These are phyloP conservation scores for Aspergillus ochraceoroseus DNA, from an alignment of 2,329 filamentous ascomycete genomes.

Conservation along the genomic window DNA sequence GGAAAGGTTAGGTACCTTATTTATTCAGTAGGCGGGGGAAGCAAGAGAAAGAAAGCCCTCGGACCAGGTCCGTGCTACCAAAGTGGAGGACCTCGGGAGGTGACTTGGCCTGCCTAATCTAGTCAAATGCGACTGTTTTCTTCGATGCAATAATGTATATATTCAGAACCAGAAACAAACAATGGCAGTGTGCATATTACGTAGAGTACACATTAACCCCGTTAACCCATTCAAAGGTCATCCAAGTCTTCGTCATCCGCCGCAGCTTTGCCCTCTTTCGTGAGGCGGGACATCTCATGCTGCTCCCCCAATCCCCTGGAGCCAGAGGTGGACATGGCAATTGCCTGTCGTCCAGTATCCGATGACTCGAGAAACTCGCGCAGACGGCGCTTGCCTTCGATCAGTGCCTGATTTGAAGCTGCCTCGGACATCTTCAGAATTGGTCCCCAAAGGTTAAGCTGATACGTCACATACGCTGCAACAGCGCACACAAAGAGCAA, in stretches of 20 bases:
- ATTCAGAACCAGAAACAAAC: constrained; percentile 9
- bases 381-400: constrained; percentile 86
- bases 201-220: constrained; percentile 12
- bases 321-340: constrained; percentile 62
- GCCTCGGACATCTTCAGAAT: constrained; percentile 95
- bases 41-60: constrained; percentile 10
- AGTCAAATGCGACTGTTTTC: background rate
- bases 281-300: constrained; percentile 53
- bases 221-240: constrained; percentile 30
- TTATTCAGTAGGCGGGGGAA: background rate
- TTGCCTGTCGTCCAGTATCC: constrained; percentile 77
- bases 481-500: constrained; percentile 71
- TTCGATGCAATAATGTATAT: constrained; percentile 3
- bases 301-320: constrained; percentile 46
- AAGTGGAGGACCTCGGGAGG: constrained; percentile 2
- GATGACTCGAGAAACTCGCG: constrained; percentile 83
- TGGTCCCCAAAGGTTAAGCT: constrained; percentile 88
- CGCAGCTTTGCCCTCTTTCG: constrained; percentile 24
- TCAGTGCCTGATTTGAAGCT: constrained; percentile 75
- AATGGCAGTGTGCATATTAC: constrained; percentile 5
- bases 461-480: constrained; percentile 84
- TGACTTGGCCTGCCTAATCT: no score
- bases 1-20: background rate
- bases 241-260: constrained; percentile 32
- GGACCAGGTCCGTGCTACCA: constrained; percentile 17